Evolutionary conservation across 331 rosid genomes (phyloP).

Genomic region (Spiraea crenata): DNA sequence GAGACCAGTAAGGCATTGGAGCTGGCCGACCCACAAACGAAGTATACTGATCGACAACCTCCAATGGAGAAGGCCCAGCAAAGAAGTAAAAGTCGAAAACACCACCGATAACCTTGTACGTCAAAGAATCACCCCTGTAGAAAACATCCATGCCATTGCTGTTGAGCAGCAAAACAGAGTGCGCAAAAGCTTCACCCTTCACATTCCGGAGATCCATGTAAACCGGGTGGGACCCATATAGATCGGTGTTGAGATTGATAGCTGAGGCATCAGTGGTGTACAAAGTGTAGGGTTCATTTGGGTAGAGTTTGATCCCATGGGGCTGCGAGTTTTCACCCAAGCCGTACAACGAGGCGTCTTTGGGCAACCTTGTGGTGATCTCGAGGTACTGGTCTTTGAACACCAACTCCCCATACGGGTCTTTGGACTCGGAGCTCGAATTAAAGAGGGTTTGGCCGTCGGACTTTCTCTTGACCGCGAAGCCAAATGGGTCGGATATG

Average conservation of each 20-base stretch:
- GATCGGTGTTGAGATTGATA: constrained; percentile 80
- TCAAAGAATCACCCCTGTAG: constrained; percentile 68
- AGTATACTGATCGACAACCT: constrained; percentile 90
- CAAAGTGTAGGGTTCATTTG: constrained; percentile 78
- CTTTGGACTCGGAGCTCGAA: constrained; percentile 44
- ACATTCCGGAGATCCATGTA: constrained; percentile 81
- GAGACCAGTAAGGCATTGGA: constrained; percentile 98
- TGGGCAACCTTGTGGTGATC: constrained; percentile 76
- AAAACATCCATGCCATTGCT: constrained; percentile 98
- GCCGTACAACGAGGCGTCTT: constrained; percentile 74
- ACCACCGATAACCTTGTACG: constrained; percentile 88
- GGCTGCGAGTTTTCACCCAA: constrained; percentile 94
- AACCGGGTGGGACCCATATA: constrained; percentile 88
- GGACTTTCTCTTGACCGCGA: constrained; percentile 64
- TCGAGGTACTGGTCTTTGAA: constrained; percentile 95
- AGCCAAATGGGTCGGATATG: constrained; percentile 73
- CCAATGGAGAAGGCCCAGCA: constrained; percentile 72
- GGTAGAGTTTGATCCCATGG: constrained; percentile 77
- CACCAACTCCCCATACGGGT: constrained; percentile 59
- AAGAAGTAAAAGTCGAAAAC: constrained; percentile 90
- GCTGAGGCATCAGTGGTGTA: constrained; percentile 81
- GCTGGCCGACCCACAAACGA: constrained; percentile 86
- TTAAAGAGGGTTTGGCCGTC: constrained; percentile 74
- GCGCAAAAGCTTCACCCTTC: constrained; percentile 62
- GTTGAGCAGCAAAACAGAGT: constrained; percentile 78